Conservation (phyloP, 805 yeast species). For the Spathaspora passalidarum region DNA sequence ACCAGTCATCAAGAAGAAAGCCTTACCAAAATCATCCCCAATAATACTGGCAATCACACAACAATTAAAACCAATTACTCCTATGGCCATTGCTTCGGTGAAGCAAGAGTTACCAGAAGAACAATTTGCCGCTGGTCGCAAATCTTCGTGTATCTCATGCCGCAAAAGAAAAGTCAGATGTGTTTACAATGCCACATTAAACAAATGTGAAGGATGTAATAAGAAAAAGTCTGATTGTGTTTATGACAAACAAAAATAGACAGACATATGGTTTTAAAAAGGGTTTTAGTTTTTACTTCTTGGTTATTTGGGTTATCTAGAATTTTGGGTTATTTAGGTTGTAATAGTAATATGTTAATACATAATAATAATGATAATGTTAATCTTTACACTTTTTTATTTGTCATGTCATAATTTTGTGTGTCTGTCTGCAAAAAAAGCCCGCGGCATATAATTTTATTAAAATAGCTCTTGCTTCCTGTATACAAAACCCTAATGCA, state of each 20-base stretch:
- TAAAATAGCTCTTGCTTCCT: too few species aligned
- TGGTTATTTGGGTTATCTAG: neutral
- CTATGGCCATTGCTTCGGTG: neutral
- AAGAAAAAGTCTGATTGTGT: constrained; percentile 36
- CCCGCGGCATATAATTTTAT: too few species aligned
- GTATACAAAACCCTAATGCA: too few species aligned
- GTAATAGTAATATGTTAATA: neutral
- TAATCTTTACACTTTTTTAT: too few species aligned
- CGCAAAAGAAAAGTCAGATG: constrained; percentile 45
- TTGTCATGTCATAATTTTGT: too few species aligned
- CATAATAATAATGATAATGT: too few species aligned
- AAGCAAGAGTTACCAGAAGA: neutral
- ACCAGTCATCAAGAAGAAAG: constrained; percentile 2
- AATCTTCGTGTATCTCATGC: constrained; percentile 38
- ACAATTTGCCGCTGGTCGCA: constrained; percentile 17
- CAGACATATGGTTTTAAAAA: neutral
- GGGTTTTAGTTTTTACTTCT: neutral
- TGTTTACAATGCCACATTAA: constrained; percentile 25
- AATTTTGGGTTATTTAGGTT: too few species aligned
- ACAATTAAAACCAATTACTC: constrained; percentile 3
- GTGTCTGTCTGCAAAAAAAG: too few species aligned
- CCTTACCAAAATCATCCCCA: neutral
- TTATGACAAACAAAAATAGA: constrained; percentile 18
- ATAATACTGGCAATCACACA: neutral
- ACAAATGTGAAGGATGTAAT: constrained; percentile 39